Conservation (phyloP, 1,139 yeast genomes). For the Candida glucosophila region DNA sequence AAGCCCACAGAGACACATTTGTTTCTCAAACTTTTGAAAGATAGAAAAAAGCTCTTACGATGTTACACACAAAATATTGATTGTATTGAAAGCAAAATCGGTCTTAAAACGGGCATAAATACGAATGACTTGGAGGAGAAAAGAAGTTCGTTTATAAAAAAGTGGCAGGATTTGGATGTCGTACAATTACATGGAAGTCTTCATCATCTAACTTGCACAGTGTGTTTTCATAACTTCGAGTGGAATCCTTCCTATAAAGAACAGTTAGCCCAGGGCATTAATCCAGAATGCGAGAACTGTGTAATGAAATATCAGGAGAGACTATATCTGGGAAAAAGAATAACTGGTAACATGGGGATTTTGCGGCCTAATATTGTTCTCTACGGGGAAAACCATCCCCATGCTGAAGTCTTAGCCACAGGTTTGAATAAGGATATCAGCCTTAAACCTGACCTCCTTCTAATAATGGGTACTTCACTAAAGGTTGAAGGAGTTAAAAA, state of each 20-base stretch:
- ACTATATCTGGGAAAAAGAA: slow-evolving; percentile 51
- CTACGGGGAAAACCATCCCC: slow-evolving; percentile 76
- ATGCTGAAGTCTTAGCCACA: slow-evolving; percentile 54
- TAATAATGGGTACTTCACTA: slow-evolving; percentile 71
- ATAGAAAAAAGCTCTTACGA: slow-evolving; percentile 59
- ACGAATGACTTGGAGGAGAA: slow-evolving; percentile 18
- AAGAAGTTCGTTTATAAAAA: slow-evolving; percentile 21
- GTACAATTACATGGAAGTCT: slow-evolving; percentile 89
- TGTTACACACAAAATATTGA: slow-evolving; percentile 83
- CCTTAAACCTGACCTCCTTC: slow-evolving; percentile 52
- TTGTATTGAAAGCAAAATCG: slow-evolving; percentile 26
- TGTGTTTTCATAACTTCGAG: slow-evolving; percentile 47
- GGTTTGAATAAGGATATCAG: slow-evolving; percentile 49
- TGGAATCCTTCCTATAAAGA: slow-evolving; percentile 53
- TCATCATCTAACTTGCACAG: slow-evolving; percentile 64
- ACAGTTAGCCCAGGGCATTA: slow-evolving; percentile 40
- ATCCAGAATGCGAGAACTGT: slow-evolving; percentile 62
- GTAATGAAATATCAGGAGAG: slow-evolving; percentile 43
- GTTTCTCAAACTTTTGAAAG: slow-evolving; percentile 60
- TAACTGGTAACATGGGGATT: slow-evolving; percentile 50
- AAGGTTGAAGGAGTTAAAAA: slow-evolving; percentile 68
- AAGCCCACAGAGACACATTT: slow-evolving; percentile 78
- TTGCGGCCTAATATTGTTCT: slow-evolving; percentile 69
- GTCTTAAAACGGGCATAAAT: slow-evolving; percentile 38
- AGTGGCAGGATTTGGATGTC: slow-evolving; percentile 64